phyloP scores from a whole-genome alignment of 176 grass and related monocot species.

The Aegilops tauschii region DNA sequence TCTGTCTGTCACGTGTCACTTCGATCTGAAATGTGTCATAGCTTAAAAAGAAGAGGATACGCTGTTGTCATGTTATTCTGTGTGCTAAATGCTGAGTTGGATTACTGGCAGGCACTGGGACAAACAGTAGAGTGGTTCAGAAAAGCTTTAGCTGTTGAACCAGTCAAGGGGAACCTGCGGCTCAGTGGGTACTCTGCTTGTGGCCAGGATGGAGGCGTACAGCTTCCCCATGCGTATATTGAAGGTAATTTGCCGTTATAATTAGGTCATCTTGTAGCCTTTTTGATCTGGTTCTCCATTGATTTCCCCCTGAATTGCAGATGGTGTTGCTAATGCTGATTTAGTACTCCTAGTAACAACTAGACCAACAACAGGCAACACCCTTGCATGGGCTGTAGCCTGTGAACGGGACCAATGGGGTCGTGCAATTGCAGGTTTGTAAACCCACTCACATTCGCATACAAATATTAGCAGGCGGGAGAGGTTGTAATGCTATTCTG shows the following conservation, averaged over 20 bases:
- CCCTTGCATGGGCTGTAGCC: slow-evolving; percentile 98
- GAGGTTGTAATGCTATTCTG: slow-evolving; percentile 3
- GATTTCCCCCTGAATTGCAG: slow-evolving; percentile 37
- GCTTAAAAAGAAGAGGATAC: neutral
- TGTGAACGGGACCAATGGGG: slow-evolving; percentile 99
- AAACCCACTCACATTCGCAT: neutral
- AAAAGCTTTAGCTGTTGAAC: slow-evolving; percentile 97
- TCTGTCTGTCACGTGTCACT: neutral
- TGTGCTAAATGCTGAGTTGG: slow-evolving; percentile 27
- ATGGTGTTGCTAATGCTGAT: slow-evolving; percentile 90
- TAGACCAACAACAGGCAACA: slow-evolving; percentile 97
- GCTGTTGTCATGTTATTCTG: neutral
- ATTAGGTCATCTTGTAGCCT: neutral
- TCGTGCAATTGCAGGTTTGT: slow-evolving; percentile 91
- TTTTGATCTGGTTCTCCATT: neutral
- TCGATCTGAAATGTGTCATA: neutral
- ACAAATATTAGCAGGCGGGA: neutral
- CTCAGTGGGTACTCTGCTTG: slow-evolving; percentile 99
- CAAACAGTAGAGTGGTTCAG: slow-evolving; percentile 98
- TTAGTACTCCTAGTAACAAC: slow-evolving; percentile 99
- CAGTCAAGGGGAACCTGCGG: slow-evolving; percentile 92
- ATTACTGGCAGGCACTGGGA: slow-evolving; percentile 65
- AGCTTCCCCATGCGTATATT: slow-evolving; percentile 89
- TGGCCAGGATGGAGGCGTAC: slow-evolving; percentile 97
- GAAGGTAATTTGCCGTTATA: slow-evolving; percentile 58